These are phyloP conservation scores for Erythrobasidium hasegawianum DNA, from an alignment of 1,284 basidiomycete genomes.

Conservation along the genomic window DNA sequence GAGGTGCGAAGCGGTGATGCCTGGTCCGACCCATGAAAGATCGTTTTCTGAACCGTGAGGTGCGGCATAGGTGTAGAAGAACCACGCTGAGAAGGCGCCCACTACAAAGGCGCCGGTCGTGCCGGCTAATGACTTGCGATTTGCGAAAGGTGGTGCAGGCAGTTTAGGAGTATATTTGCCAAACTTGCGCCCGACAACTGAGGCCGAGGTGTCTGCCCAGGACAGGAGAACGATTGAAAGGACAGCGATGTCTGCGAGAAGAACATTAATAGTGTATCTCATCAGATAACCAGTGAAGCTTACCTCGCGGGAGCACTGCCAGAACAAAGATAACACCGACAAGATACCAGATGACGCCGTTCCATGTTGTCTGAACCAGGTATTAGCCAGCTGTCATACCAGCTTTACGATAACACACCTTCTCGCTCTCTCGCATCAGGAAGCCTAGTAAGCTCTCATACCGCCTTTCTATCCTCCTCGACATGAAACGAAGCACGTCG, in stretches of 20 bases:
- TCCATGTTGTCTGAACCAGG: constrained; percentile 45
- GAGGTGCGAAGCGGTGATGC: constrained; percentile 20
- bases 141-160: constrained; percentile 63
- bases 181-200: constrained; percentile 82
- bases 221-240: constrained; percentile 86
- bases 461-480: constrained; percentile 62
- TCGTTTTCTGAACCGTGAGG: constrained; percentile 53
- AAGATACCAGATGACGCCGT: constrained; percentile 92
- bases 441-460: constrained; percentile 79
- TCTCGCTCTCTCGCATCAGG: constrained; percentile 91
- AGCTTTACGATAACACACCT: constrained; percentile 53
- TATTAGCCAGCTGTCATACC: constrained; percentile 54
- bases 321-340: constrained; percentile 82
- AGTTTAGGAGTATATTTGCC: constrained; percentile 72
- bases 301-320: constrained; percentile 64
- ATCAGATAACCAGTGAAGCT: no score
- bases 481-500: constrained; percentile 74
- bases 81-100: constrained; percentile 66
- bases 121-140: constrained; percentile 82
- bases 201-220: constrained; percentile 95
- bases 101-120: constrained; percentile 78
- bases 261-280: not conserved
- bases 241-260: constrained; percentile 66
- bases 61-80: constrained; percentile 59
- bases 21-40: constrained; percentile 57